Percentiles rank a stretch among this genome's conserved stretches.
Conservation (phyloP, 306 rosid genomes). For the Inga laurina region DNA sequence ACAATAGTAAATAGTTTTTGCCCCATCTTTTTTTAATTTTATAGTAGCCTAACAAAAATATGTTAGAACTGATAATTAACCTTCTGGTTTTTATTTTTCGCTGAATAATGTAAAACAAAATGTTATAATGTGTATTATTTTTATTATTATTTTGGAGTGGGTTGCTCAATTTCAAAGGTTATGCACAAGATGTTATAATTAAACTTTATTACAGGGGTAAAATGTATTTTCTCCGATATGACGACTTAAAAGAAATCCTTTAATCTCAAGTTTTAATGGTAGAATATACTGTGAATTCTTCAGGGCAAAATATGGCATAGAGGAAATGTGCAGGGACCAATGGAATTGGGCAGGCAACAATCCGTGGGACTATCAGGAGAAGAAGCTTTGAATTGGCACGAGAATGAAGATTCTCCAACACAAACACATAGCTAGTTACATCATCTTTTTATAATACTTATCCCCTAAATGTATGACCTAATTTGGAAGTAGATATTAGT, state of each 20-base stretch:
- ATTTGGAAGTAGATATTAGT: too few species aligned
- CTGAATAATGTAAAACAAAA: not conserved
- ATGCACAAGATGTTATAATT: not conserved
- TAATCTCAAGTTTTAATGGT: not conserved
- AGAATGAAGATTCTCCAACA: not conserved
- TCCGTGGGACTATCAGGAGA: not conserved
- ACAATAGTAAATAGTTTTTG: not conserved
- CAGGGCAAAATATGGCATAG: constrained; percentile 51
- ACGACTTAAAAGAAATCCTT: not conserved
- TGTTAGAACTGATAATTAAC: not conserved
- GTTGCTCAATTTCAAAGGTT: not conserved
- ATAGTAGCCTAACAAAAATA: not conserved
- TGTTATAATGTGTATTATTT: not conserved
- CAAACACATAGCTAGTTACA: not conserved
- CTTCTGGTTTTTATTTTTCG: not conserved
- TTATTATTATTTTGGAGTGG: not conserved
- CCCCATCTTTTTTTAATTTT: not conserved
- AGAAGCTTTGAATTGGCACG: constrained; percentile 23
- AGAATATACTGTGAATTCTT: not conserved
- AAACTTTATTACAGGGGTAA: not conserved
- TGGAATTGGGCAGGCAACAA: constrained; percentile 9
- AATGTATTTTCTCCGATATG: not conserved
- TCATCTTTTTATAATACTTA: too few species aligned
- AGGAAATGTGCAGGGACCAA: constrained; percentile 27
- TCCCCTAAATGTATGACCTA: too few species aligned